Conservation (phyloP, 352 stramenopile genomes). For the Phytophthora melonis region DNA sequence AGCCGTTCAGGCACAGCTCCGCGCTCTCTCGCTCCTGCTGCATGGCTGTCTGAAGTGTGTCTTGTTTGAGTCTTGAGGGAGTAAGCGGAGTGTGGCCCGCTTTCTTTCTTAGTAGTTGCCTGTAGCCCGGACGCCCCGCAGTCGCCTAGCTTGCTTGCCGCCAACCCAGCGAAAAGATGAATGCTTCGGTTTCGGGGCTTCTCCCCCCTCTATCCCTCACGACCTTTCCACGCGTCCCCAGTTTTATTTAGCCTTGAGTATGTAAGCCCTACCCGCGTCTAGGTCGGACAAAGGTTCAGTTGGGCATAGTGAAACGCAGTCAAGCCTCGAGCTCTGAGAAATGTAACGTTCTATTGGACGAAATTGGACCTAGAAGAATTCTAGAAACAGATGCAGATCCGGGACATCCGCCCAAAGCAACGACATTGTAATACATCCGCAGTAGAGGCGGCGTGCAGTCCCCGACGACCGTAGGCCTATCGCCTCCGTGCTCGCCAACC, state of each 20-base stretch:
- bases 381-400: not conserved
- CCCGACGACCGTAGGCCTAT: not conserved
- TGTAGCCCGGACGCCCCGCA: constrained; percentile 16
- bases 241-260: not conserved
- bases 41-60: constrained; percentile 42
- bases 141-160: constrained; percentile 37
- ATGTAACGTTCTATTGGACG: constrained; percentile 14
- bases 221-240: constrained; percentile 29
- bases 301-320: constrained; percentile 9
- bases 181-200: constrained; percentile 33
- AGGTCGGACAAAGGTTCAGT: constrained; percentile 23
- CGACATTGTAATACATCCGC: too few species aligned
- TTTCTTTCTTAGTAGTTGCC: not conserved
- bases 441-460: not conserved
- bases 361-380: not conserved
- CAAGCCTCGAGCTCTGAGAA: constrained; percentile 32
- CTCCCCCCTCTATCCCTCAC: constrained; percentile 29
- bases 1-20: constrained; percentile 79
- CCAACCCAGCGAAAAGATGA: constrained; percentile 74
- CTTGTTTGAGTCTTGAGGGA: not conserved
- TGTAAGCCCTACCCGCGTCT: constrained; percentile 4
- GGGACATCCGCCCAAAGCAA: too few species aligned
- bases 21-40: constrained; percentile 84
- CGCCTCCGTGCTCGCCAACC: not conserved
- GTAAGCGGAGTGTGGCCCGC: not conserved